These are phyloP conservation scores for Myxozyma monticola DNA, from an alignment of 805 yeast species.

Conservation along the genomic window DNA sequence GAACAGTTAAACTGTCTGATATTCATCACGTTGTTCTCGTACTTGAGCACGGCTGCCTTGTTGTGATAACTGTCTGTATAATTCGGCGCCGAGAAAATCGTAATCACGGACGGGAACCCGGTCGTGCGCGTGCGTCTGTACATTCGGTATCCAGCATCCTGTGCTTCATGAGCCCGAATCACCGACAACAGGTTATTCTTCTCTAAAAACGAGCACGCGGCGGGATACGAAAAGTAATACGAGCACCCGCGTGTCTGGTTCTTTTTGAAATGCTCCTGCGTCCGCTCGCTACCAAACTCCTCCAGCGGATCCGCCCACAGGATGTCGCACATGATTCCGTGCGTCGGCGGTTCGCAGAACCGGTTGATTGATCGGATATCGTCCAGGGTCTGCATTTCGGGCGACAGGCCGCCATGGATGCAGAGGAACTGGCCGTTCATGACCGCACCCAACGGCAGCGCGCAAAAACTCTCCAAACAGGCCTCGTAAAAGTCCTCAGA, in stretches of 20 bases:
- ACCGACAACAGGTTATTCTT: slow-evolving; percentile 77
- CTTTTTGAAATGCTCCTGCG: slow-evolving; percentile 51
- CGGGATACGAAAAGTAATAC: slow-evolving; percentile 80
- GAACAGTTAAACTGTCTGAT: slow-evolving; percentile 89
- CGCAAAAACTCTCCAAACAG: slow-evolving; percentile 74
- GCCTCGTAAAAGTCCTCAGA: slow-evolving; percentile 63
- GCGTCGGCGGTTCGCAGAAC: slow-evolving; percentile 89
- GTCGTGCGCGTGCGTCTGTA: slow-evolving; percentile 78
- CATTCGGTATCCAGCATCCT: slow-evolving; percentile 95
- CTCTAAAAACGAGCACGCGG: slow-evolving; percentile 75
- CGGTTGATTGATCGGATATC: slow-evolving; percentile 73
- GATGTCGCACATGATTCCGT: slow-evolving; percentile 90
- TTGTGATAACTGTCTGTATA: slow-evolving; percentile 89
- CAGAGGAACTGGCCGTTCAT: slow-evolving; percentile 94
- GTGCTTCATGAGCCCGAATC: slow-evolving; percentile 96
- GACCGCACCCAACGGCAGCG: slow-evolving; percentile 87
- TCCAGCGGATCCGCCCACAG: slow-evolving; percentile 97
- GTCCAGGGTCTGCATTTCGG: slow-evolving; percentile 67
- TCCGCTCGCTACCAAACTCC: slow-evolving; percentile 66
- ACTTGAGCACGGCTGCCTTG: slow-evolving; percentile 92
- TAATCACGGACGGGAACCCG: slow-evolving; percentile 86
- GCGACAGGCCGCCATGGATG: slow-evolving; percentile 95
- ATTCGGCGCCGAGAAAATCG: slow-evolving; percentile 94
- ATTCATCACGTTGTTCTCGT: slow-evolving; percentile 89
- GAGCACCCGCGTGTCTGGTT: slow-evolving; percentile 90